Base-by-base conservation (phyloP, 352 stramenopile species). In the Pythium biforme region DNA sequence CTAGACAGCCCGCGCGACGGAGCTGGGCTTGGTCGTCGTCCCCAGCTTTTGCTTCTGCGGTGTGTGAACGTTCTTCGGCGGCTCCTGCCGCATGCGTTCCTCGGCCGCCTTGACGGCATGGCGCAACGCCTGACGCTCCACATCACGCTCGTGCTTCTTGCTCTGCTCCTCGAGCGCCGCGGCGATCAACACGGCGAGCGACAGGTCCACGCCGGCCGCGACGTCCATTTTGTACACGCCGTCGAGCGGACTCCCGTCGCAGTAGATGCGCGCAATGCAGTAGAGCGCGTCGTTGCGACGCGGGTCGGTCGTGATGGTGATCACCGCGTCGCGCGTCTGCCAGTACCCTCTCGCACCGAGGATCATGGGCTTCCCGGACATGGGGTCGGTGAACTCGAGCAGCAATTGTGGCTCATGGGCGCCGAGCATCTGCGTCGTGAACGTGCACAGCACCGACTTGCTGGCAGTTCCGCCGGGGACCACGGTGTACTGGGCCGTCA, bases 151-250 rank as follows among this genome's bases (percentile, higher is more conserved):
- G 45, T 66, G 52, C 12, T 66, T 66, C 33, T 60, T 62, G 12
- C 4, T 58, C 43, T 66, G 51, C 52, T 70, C 63, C 14, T 66
- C 63, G 40, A 70, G 45, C 20, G 63, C 57, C n/a, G 33, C 55
- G 11, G 40, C 39, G 8, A 66, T 20, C n/a, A 70, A 22, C 55
- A 69, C 48, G 5, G 65, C 46, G 4, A 69, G 41, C 23, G 55
- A 29, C 33, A 55, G 4, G 34, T 72, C 65, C 2, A 68, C 59
- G 20, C 59, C 59, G 0, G 58, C 45, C 20, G 65, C 65, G 15
- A 72, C 50, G 25, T 72, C 59, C 26, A 68, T 56, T 14, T 27
- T 20, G 50, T 46, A 71, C 15, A 7, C 26, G 12, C 39, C 52
- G 9, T 58, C 57, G 6, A 23, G 19, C 17, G 45, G 23, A 40